Evolutionary conservation across 352 stramenopile species (phyloP).

Genomic region (Phytophthora cryptogea): DNA sequence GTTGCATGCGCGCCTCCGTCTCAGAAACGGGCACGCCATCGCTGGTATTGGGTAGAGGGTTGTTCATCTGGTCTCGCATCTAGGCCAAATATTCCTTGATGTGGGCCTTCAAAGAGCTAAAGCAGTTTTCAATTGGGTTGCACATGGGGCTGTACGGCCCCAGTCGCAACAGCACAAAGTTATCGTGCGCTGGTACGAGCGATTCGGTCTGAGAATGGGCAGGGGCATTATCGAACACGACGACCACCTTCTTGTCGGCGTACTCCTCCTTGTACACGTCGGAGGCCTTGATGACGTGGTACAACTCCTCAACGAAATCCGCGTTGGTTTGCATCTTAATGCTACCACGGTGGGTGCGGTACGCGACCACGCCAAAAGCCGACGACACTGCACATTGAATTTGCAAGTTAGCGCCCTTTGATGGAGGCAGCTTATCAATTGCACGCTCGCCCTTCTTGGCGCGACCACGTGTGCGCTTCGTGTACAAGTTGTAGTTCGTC

Average conservation of each 20-base stretch:
- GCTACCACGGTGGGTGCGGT: not conserved
- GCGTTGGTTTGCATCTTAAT: no score
- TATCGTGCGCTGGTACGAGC: not conserved
- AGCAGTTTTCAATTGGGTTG: conserved; percentile 34
- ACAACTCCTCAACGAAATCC: no score
- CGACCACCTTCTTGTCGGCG: conserved; percentile 27
- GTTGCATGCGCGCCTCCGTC: conserved; percentile 1
- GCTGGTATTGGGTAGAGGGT: not conserved
- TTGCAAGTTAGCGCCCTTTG: conserved; percentile 25
- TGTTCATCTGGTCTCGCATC: not conserved
- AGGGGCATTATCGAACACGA: conserved; percentile 31
- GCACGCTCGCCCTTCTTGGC: conserved; percentile 7
- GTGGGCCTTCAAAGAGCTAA: conserved; percentile 10
- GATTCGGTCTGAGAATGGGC: conserved; percentile 19
- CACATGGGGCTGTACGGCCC: conserved; percentile 26
- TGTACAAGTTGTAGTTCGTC: conserved; percentile 31
- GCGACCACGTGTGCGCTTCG: conserved; percentile 7
- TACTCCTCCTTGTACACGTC: conserved; percentile 11
- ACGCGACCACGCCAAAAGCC: conserved; percentile 4
- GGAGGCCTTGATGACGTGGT: conserved; percentile 16
- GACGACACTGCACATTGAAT: conserved; percentile 20
- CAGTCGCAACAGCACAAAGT: conserved; percentile 26
- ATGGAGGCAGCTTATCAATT: conserved; percentile 1
- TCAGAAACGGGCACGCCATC: not conserved
- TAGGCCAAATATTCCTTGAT: conserved; percentile 16